Conservation (phyloP, 495 filamentous ascomycete species). For the Rusavskia elegans region DNA sequence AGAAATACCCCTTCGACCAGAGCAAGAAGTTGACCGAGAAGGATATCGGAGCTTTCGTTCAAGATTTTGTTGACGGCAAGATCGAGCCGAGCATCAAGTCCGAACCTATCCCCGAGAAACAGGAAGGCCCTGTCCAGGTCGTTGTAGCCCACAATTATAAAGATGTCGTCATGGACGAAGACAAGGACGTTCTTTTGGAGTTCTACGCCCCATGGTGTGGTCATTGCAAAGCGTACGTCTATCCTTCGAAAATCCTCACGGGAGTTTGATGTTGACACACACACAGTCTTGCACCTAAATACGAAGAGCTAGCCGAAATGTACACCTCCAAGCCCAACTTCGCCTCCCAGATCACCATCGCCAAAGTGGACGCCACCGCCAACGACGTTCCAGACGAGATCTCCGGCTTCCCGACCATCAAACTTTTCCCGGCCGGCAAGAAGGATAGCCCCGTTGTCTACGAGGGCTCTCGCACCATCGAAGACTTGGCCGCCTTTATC, state of each 20-base stretch:
- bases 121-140: constrained; percentile 78
- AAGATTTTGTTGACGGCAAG: constrained; percentile 77
- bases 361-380: constrained; percentile 93
- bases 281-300: constrained; percentile 47
- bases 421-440: constrained; percentile 81
- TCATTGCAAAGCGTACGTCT: constrained; percentile 80
- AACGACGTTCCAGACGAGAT: constrained; percentile 98
- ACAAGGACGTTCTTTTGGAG: constrained; percentile 94
- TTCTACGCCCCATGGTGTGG: constrained; percentile 99
- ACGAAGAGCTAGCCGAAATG: constrained; percentile 67
- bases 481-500: constrained; percentile 88
- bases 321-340: constrained; percentile 57
- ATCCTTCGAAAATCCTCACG: neutral
- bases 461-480: constrained; percentile 72
- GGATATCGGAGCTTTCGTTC: constrained; percentile 66
- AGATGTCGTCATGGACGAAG: constrained; percentile 77
- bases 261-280: constrained; percentile 7
- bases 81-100: constrained; percentile 93
- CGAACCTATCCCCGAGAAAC: constrained; percentile 87
- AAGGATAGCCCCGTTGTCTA: constrained; percentile 81
- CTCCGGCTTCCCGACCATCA: constrained; percentile 97
- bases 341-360: constrained; percentile 73
- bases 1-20: constrained; percentile 92
- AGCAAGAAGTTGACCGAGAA: constrained; percentile 61
- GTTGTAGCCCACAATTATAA: constrained; percentile 93